phyloP scores from a whole-genome alignment of 2,329 filamentous ascomycete species.

The Pestalotiopsis sp. region DNA sequence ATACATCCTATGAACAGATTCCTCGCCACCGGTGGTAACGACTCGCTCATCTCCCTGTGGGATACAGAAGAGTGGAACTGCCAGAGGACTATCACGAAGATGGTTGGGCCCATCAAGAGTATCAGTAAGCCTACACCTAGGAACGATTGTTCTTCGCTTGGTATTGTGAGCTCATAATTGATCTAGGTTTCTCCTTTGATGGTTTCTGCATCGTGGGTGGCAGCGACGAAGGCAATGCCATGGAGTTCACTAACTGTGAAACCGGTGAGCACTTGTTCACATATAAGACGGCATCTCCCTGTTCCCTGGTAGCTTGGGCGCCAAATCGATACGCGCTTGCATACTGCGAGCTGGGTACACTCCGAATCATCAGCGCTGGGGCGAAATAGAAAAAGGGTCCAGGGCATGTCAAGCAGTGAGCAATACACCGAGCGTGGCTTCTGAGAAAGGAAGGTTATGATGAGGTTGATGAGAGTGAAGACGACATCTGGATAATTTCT shows the following conservation, averaged over 20 bases:
- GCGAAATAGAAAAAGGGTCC: conserved; percentile 36
- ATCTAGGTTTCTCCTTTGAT: conserved; percentile 73
- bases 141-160: background rate
- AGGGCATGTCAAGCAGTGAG: too few relatives aligned
- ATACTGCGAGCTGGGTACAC: conserved; percentile 68
- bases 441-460: too few relatives aligned
- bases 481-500: too few relatives aligned
- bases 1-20: conserved; percentile 72
- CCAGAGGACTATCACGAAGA: conserved; percentile 69
- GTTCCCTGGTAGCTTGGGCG: conserved; percentile 74
- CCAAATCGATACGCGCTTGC: conserved; percentile 75
- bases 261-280: conserved; percentile 74
- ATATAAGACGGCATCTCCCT: conserved; percentile 67
- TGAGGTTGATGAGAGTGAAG: too few relatives aligned
- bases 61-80: conserved; percentile 80
- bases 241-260: conserved; percentile 74
- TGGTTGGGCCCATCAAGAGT: conserved; percentile 70
- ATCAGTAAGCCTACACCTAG: conserved; percentile 51
- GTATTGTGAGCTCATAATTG: background rate
- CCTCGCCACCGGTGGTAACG: conserved; percentile 74
- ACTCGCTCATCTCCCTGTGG: conserved; percentile 77
- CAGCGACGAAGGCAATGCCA: conserved; percentile 69
- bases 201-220: conserved; percentile 75
- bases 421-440: too few relatives aligned
- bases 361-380: conserved; percentile 67